A percentile compares a stretch with the other conserved stretches of the same genome.
Evolutionary conservation across 306 rosid genomes (phyloP).

Genomic region (Rosa chinensis): DNA sequence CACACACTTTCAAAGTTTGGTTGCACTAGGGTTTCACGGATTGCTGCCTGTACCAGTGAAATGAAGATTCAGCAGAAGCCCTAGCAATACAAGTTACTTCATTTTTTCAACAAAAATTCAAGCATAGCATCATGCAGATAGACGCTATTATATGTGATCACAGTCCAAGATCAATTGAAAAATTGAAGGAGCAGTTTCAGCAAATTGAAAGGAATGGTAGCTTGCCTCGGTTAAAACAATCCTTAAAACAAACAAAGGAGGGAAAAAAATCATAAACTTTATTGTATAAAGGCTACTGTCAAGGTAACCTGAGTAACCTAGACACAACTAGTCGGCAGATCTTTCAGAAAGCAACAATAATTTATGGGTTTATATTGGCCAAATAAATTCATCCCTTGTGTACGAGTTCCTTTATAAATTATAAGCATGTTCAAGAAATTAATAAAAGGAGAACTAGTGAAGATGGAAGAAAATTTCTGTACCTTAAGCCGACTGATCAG

Average conservation of each 20-base stretch:
- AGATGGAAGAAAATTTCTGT: conserved; percentile 25
- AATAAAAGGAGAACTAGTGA: not conserved
- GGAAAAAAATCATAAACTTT: not conserved
- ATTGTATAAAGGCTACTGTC: not conserved
- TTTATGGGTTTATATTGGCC: not conserved
- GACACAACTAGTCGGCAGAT: not conserved
- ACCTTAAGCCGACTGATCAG: conserved; percentile 81
- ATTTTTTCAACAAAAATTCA: not conserved
- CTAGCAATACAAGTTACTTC: not conserved
- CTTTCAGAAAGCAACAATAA: conserved; percentile 1
- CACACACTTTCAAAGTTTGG: conserved; percentile 72
- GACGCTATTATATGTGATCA: not conserved
- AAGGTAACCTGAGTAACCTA: not conserved
- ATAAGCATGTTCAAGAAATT: not conserved
- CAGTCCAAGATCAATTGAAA: not conserved
- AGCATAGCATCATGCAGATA: not conserved
- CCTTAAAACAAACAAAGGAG: not conserved
- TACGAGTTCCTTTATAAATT: not conserved
- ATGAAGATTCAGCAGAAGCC: conserved; percentile 32
- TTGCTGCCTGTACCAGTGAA: conserved; percentile 58
- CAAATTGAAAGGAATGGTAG: not conserved
- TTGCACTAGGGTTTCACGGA: conserved; percentile 72
- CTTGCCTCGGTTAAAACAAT: not conserved
- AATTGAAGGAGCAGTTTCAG: not conserved
- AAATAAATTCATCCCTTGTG: not conserved